Conservation (phyloP, 805 yeast species). For the Myxozyma nipponensis region DNA sequence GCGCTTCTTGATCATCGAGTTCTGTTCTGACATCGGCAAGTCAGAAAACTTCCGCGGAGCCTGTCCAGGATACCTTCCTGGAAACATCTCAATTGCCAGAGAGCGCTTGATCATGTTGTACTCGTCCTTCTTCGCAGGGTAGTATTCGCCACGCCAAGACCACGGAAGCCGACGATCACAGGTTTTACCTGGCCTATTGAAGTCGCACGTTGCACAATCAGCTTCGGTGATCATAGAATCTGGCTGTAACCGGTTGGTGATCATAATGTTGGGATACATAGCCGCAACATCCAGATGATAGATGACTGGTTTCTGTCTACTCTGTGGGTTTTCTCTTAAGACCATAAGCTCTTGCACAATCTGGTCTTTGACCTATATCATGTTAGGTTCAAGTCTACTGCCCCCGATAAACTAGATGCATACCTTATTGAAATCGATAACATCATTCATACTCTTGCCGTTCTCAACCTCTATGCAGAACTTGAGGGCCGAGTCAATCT, state of each 20-base stretch:
- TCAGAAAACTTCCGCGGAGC: constrained; percentile 70
- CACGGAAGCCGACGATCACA: constrained; percentile 91
- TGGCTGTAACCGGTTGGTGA: constrained; percentile 93
- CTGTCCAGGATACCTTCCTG: constrained; percentile 53
- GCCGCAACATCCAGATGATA: constrained; percentile 99
- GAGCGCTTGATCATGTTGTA: constrained; percentile 86
- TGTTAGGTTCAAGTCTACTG: background rate
- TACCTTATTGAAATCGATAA: constrained; percentile 75
- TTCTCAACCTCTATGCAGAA: constrained; percentile 84
- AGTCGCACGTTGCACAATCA: constrained; percentile 97
- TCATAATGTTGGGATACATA: constrained; percentile 99
- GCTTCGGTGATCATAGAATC: constrained; percentile 94
- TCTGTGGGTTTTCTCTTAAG: constrained; percentile 56
- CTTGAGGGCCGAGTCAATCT: constrained; percentile 69
- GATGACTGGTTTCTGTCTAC: constrained; percentile 78
- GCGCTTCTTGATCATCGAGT: constrained; percentile 66
- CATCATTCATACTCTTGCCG: constrained; percentile 65
- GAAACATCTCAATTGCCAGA: constrained; percentile 71
- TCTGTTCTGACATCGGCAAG: constrained; percentile 72
- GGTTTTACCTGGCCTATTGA: constrained; percentile 87
- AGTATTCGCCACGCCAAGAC: constrained; percentile 98
- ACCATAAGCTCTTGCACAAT: constrained; percentile 56
- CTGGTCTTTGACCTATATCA: constrained; percentile 37
- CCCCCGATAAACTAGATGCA: background rate
- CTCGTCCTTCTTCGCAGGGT: constrained; percentile 86